Base-by-base conservation (phyloP, 2,329 filamentous ascomycete species). In the Alternaria novae-zelandiae region DNA sequence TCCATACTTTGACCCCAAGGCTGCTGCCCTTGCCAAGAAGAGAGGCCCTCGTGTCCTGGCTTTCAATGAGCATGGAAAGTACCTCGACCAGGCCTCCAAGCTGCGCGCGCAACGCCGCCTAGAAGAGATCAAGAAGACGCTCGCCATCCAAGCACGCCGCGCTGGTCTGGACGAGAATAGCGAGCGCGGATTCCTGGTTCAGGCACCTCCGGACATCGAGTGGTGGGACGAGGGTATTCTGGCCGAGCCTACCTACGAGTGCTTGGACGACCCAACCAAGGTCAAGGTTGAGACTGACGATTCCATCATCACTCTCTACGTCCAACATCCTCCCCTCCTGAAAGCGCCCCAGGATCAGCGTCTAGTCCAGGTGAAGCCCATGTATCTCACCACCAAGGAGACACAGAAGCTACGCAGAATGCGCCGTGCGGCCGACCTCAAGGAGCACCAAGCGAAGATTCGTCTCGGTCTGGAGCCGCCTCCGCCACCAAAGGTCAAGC, bases 161-260 rank as follows among this genome's bases (percentile, higher is more conserved):
- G 93, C 91, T n/a, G 94, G 94, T 50, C 92, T 98, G 66, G 95
- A 98, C 73, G 95, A 98, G 78, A 95, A 96, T 65, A 89, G 91
- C 53, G 95, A 99, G 79, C 97, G 95, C 79, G 92, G 93, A 30
- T 98, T 95, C 77, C 82, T 96, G 5, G 88, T 97, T 6, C 90
- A 95, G 66, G 86, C 87, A 30, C 96, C 96, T 10, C 96, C 96
- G 5, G 91, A 91, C 8, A 87, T 98, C 45, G 96, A 99, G 79
- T 99, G 96, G 96, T 98, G 95, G 93, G 96, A 99, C 73, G 94
- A 98, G 82, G 93, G 90, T 3, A 83, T 98, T 17, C 86, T 97
- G 15, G 86, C 91, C 55, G 92, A 91, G 45, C 86, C 87, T 45
- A 90, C 87, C 59, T 97, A 98, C 81, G 86, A 90, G 62, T 85